Conservation (phyloP, 768 basidiomycete species). For the Tulasnella sp. region DNA sequence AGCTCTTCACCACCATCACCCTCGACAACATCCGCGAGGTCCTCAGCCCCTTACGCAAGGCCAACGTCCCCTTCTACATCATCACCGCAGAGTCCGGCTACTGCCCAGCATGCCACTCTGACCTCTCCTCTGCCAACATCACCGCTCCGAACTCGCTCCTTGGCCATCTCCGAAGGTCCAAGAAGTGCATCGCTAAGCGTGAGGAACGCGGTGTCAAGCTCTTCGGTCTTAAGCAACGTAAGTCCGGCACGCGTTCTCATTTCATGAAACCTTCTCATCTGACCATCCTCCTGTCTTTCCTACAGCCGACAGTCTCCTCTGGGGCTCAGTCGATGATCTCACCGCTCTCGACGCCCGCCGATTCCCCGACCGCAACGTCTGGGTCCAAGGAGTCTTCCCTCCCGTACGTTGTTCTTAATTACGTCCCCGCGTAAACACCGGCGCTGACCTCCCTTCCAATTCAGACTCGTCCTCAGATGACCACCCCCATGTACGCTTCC, state of each 20-base stretch:
- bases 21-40: slow-evolving; percentile 7
- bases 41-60: not conserved
- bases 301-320: slow-evolving; percentile 14
- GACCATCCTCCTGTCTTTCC: not conserved
- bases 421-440: not conserved
- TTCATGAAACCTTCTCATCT: not conserved
- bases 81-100: slow-evolving; percentile 13
- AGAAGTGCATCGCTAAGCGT: slow-evolving; percentile 12
- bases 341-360: slow-evolving; percentile 8
- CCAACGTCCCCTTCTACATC: slow-evolving; percentile 7
- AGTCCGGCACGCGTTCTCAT: not conserved
- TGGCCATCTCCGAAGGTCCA: slow-evolving; percentile 9
- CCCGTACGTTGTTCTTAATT: slow-evolving; percentile 9
- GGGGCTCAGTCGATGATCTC: slow-evolving; percentile 13
- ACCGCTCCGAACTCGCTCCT: slow-evolving; percentile 12
- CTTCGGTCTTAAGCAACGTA: slow-evolving; percentile 14
- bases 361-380: slow-evolving; percentile 3
- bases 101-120: slow-evolving; percentile 14
- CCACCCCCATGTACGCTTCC: slow-evolving; percentile 11
- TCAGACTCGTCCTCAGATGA: slow-evolving; percentile 8
- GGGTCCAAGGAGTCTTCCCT: slow-evolving; percentile 12
- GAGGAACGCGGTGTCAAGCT: slow-evolving; percentile 6
- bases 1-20: slow-evolving; percentile 14
- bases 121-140: slow-evolving; percentile 13
- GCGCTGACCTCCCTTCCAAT: not conserved